Evolutionary conservation across 1,139 yeast genomes (phyloP).

Genomic region (Debaryomyces singareniensis): DNA sequence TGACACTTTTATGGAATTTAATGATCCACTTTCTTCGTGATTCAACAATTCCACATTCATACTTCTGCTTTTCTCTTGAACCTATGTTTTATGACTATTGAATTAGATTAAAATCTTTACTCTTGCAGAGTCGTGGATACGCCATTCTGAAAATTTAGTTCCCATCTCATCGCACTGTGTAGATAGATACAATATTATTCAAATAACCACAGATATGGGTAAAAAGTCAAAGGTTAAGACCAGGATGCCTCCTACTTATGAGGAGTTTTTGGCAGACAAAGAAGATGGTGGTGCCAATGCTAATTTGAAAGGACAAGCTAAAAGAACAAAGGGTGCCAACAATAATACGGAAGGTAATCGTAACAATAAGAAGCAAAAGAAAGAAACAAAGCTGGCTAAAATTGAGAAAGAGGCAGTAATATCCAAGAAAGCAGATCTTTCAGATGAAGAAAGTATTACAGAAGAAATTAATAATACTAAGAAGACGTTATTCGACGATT

Average conservation of each 20-base stretch:
- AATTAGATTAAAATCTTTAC: not conserved
- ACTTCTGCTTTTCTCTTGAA: too few species aligned
- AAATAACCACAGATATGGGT: slow-evolving; percentile 53
- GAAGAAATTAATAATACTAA: slow-evolving; percentile 51
- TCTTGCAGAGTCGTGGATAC: slow-evolving; percentile 6
- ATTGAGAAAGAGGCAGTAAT: slow-evolving; percentile 39
- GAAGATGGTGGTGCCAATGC: too few species aligned
- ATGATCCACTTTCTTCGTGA: not conserved
- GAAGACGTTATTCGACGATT: slow-evolving; percentile 73
- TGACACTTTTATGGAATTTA: not conserved
- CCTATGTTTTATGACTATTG: not conserved
- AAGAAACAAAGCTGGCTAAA: slow-evolving; percentile 14
- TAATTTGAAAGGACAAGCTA: too few species aligned
- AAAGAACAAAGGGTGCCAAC: slow-evolving; percentile 17
- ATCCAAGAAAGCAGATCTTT: slow-evolving; percentile 43
- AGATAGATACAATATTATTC: not conserved
- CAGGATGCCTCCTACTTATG: slow-evolving; percentile 81
- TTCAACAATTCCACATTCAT: not conserved
- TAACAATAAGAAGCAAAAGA: slow-evolving; percentile 14
- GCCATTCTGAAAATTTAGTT: slow-evolving; percentile 7
- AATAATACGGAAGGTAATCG: slow-evolving; percentile 16
- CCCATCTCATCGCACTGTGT: slow-evolving; percentile 7
- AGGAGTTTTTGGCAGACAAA: slow-evolving; percentile 63
- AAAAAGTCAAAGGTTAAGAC: slow-evolving; percentile 89
- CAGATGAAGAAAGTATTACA: not conserved